A percentile compares a stretch with the other conserved stretches of the same genome.
phyloP scores from a whole-genome alignment of 257 asterid genomes.

The Sherardia arvensis region DNA sequence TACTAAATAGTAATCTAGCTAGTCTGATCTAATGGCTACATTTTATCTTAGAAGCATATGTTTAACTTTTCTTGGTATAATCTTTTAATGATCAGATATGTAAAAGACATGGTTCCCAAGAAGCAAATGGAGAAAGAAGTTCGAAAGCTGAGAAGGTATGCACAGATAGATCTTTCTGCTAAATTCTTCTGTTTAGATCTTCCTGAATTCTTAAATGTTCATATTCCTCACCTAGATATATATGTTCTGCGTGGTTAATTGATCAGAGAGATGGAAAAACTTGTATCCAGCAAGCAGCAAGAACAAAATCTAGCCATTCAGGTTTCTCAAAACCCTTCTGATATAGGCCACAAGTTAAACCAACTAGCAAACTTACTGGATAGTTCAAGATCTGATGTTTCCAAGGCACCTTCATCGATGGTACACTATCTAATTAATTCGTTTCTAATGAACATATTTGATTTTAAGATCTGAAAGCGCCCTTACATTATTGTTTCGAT shows the following conservation, averaged over 20 bases:
- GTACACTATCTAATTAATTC: constrained; percentile 16
- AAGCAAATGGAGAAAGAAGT: constrained; percentile 58
- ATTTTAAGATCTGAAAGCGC: not conserved
- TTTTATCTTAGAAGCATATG: not conserved
- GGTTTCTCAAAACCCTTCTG: constrained; percentile 23
- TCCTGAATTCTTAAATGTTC: not conserved
- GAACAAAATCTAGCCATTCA: constrained; percentile 33
- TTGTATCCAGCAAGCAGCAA: constrained; percentile 23
- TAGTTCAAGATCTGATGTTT: constrained; percentile 33
- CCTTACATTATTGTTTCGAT: constrained; percentile 11
- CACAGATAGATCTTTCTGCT: not conserved
- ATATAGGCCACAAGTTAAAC: constrained; percentile 29
- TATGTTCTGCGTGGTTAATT: constrained; percentile 11
- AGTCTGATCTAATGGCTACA: not conserved
- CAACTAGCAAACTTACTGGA: constrained; percentile 30
- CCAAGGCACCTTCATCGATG: constrained; percentile 28
- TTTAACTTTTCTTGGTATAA: not conserved
- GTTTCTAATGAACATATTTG: not conserved
- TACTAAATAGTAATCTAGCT: not conserved
- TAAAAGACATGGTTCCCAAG: constrained; percentile 39
- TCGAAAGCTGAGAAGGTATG: constrained; percentile 46
- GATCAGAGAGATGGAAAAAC: constrained; percentile 51
- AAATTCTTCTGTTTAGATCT: not conserved
- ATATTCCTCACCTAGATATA: not conserved
- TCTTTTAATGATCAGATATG: constrained; percentile 28